Base-by-base conservation (phyloP, 2,329 filamentous ascomycete genomes). In the Domatiomyces globalis region DNA sequence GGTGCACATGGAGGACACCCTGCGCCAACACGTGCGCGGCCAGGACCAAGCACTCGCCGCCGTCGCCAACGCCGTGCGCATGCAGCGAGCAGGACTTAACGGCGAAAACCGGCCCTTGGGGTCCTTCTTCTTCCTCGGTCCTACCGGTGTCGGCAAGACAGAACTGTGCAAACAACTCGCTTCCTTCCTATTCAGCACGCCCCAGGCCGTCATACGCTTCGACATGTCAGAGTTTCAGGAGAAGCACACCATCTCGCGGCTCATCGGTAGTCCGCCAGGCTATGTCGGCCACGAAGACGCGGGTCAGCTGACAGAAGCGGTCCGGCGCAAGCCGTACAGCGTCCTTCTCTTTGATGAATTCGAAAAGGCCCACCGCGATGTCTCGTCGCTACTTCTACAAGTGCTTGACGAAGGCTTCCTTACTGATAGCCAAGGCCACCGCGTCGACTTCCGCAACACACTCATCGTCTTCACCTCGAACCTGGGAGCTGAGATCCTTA, bases 201-300 rank as follows among this genome's bases (percentile, higher is more conserved):
- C 95, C 61, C 81, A 81, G 25, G 90, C 92, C 2, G 87, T 98
- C 22, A 80, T 95, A 33, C 79, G 92, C 33, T 96, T 96, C 67
- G 92, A 96, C 67, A 96, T 96, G 92, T 87, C 82, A 61, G 92
- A 98, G 64, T 96, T 95, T 66, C 88, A 94, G 64, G 92, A 96
- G 65, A 95, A 94, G 67, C 90, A 96, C 65, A 96, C 92, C 2
- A 85, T 96, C 51, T 94, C 87, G 25, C 79, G 90, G 17, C 77
- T 96, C 29, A 95, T 96, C 58, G 92, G 92, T 45, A 85, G 85
- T 2, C 92, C 92, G 0, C 90, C 92, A 5, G 90, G 90, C 19
- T 96, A 96, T 63, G 85, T 96, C 22, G 92, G 92, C 8, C 96
- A 96, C 63, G 92, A 98, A 46, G 92, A 96, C 63, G 89, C 90